A percentile compares a stretch with the other conserved stretches of the same genome.
phyloP scores from a whole-genome alignment of 2,329 filamentous ascomycete genomes.

The Xylaria sp. region DNA sequence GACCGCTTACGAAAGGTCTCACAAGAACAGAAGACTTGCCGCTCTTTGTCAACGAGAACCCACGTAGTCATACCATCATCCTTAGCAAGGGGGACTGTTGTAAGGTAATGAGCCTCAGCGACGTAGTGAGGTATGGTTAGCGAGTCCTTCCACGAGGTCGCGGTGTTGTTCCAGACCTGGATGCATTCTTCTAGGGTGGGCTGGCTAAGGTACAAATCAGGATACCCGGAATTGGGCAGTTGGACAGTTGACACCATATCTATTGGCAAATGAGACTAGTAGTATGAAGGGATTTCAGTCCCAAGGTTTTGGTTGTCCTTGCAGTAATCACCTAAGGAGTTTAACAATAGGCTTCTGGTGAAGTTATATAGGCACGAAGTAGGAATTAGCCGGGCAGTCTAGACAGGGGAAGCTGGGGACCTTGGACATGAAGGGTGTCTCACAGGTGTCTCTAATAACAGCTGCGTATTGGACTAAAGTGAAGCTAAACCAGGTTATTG shows the following conservation, averaged over 20 bases:
- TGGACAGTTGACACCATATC: background rate
- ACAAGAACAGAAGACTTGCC: conserved; percentile 35
- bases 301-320: background rate
- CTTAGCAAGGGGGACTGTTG: conserved; percentile 27
- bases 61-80: conserved; percentile 34
- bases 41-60: conserved; percentile 36
- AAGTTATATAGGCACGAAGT: too few relatives aligned
- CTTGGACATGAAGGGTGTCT: too few relatives aligned
- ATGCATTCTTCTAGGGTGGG: conserved; percentile 34
- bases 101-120: conserved; percentile 27
- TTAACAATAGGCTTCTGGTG: too few relatives aligned
- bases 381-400: too few relatives aligned
- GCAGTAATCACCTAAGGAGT: background rate
- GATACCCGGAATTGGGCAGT: conserved; percentile 21
- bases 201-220: conserved; percentile 30
- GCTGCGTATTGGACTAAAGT: too few relatives aligned
- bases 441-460: too few relatives aligned
- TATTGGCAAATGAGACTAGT: background rate
- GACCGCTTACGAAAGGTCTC: conserved; percentile 36
- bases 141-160: conserved; percentile 33
- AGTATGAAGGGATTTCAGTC: background rate
- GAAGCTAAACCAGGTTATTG: too few relatives aligned
- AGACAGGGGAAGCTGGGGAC: too few relatives aligned
- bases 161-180: conserved; percentile 34
- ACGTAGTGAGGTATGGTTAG: conserved; percentile 27